Base-by-base conservation (phyloP, 225 moss, liverwort and hornwort species). In the Marchantia polymorpha region DNA sequence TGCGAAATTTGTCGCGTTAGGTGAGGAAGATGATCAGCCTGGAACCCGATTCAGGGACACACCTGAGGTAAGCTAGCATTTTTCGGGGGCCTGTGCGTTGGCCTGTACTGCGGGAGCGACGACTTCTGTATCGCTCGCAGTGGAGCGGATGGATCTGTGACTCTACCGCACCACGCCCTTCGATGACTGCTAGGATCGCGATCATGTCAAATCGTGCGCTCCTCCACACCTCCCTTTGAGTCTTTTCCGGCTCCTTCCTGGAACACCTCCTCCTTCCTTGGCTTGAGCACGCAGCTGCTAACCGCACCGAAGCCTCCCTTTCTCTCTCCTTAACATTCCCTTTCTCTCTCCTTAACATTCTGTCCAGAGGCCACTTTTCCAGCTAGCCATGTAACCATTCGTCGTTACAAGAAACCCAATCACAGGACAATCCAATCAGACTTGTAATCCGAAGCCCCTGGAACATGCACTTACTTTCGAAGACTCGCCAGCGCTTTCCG, bases 151-250 rank as follows among this genome's bases (percentile, higher is more conserved):
- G 49, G 20, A 14, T 72, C 14, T 49, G 47, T 72, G 4, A 10
- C 15, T 20, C 19, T 51, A 39, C 22, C 71, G 71, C 50, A 47
- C 71, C 73, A 22, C 73, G 73, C 73, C 73, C 73, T 73, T 54
- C 73, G 14, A 52, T 54, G 25, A 52, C 53, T 73, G 7, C 73
- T 51, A 53, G 73, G 54, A 73, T 73, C 73, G 54, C 53, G 73
- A 52, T 73, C 22, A 39, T 11, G 70, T 49, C 68, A 31, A 12
- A 31, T 64, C 29, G 67, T 67, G 29, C 67, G 25, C 67, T 30
- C 27, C 67, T 2, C 30, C 8, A 12, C 31, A 67, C 67, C 30
- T 27, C 29, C 67, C 46, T 48, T 12, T 69, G 5, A 26, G 9
- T 65, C 29, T 7, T 12, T 13, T 65, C 12, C 27, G 4, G 27